Evolutionary conservation across 2,329 filamentous ascomycete genomes (phyloP), one percentile per base, ranked within the genome.

Genomic region (Trichoderma pleuroti): DNA sequence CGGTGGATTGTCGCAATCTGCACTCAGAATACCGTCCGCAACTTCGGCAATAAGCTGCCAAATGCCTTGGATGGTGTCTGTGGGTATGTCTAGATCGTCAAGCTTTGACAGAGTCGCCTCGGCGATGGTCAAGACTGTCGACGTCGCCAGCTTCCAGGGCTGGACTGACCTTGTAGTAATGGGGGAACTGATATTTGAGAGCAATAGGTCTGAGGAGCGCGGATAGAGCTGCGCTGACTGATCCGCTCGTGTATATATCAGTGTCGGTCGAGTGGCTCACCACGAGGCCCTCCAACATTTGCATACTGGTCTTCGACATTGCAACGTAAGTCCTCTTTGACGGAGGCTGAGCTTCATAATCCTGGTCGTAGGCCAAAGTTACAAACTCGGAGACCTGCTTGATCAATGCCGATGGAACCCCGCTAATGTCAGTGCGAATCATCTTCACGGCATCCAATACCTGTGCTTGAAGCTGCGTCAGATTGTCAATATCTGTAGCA

Each of bases 91-190:
- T 7, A 84, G 82, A 34, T 83, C 82, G 64, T 83, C 83, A 1
- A 93, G 81, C 30, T 89, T 86, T 0, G 88, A 85, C 1, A 97
- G 82, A 0, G 91, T 88, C 1, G 88, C 85, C 68, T 89, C 84
- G 0, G 97, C 81, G 21, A 98, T 86, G 4, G 87, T 85, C 21
- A 97, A 82, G 1, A 88, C 86, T 0, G 91, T 89, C 5, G 86
- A 88, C 0, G 93, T 97, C 3, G 94, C 93, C 67, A 91, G 89
- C 72, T 89, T 90, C 96, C 96, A 99, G 0, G 94, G 86, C 65
- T 90, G 86, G 0, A 86, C 84, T 16, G 89, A 88, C 76, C 91
- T 94, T 18, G 92, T 93, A 70, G 90, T 86, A 16, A 90, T 88
- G 6, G 87, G 87, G 84, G 81, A 94, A 97, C 59, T 85, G 84